A percentile compares a stretch with the other conserved stretches of the same genome.
These are phyloP conservation scores for Blastobotrys petasosporus DNA, from an alignment of 1,139 yeast species.

Conservation along the genomic window DNA sequence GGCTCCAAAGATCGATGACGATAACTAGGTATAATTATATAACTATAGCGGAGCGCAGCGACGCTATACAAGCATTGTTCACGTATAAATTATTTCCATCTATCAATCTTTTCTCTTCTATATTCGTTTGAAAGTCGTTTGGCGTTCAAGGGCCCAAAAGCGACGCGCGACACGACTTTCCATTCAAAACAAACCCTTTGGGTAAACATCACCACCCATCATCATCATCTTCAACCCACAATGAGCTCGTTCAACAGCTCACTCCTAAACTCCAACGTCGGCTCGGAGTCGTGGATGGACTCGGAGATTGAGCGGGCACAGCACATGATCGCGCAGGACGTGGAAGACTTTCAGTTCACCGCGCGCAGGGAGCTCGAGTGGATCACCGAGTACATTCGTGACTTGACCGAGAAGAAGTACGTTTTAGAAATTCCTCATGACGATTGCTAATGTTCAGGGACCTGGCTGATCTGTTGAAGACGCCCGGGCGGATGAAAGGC, in stretches of 20 bases:
- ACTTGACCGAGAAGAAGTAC: constrained; percentile 25
- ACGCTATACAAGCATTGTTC: constrained; percentile 2
- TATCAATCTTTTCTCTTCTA: background rate
- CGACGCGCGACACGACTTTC: background rate
- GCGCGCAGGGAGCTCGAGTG: constrained; percentile 38
- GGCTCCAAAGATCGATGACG: constrained; percentile 96
- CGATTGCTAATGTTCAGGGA: constrained; percentile 13
- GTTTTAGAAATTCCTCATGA: constrained; percentile 13
- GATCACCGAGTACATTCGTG: constrained; percentile 35
- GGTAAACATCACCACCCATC: background rate
- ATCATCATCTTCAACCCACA: background rate
- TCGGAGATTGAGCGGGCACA: constrained; percentile 35
- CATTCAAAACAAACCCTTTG: background rate
- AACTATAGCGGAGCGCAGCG: constrained; percentile 12
- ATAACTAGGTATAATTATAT: constrained; percentile 38
- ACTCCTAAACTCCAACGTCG: constrained; percentile 6
- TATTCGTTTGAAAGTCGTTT: too few species aligned
- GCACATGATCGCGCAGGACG: constrained; percentile 30
- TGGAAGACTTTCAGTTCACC: constrained; percentile 38
- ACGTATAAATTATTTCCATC: background rate
- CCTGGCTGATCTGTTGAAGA: constrained; percentile 28
- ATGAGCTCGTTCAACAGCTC: constrained; percentile 1
- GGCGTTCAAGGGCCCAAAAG: background rate
- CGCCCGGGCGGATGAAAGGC: constrained; percentile 32
- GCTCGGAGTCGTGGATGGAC: constrained; percentile 35